Percentiles rank a stretch among this genome's conserved stretches.
Conservation (phyloP, 352 stramenopile species). For the Pythium myriotylum region DNA sequence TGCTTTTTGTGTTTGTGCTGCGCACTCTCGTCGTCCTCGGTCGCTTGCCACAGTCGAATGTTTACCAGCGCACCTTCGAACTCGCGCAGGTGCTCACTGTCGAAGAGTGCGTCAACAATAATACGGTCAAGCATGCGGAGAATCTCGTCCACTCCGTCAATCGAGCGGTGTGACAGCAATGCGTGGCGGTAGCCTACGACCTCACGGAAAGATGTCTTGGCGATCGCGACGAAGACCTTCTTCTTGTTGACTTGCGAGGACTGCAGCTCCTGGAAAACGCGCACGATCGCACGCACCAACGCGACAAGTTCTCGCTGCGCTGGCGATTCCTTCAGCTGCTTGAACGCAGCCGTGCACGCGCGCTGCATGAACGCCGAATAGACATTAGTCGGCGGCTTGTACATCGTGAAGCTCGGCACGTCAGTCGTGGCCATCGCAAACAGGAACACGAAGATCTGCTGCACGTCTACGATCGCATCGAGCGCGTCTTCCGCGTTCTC, state of each 20-base stretch:
- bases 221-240: conserved; percentile 82
- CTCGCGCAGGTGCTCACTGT: conserved; percentile 72
- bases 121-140: conserved; percentile 68
- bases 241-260: conserved; percentile 88
- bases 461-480: conserved; percentile 50
- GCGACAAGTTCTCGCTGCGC: conserved; percentile 35
- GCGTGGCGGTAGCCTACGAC: conserved; percentile 59
- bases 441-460: conserved; percentile 62
- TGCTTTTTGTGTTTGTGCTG: conserved; percentile 40
- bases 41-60: conserved; percentile 30
- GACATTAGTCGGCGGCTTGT: conserved; percentile 80
- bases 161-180: conserved; percentile 27
- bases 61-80: conserved; percentile 69
- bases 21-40: conserved; percentile 16
- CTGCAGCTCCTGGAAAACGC: conserved; percentile 80
- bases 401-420: conserved; percentile 65
- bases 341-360: conserved; percentile 36
- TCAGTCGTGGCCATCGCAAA: conserved; percentile 48
- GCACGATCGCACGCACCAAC: conserved; percentile 52
- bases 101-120: conserved; percentile 76
- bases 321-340: conserved; percentile 4
- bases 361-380: conserved; percentile 72
- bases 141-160: conserved; percentile 20
- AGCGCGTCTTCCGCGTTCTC: conserved; percentile 9
- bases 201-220: conserved; percentile 74